Evolutionary conservation across 2,329 filamentous ascomycete genomes (phyloP), one percentile per base, ranked within the genome.

Genomic region (Fusarium pininemorale): DNA sequence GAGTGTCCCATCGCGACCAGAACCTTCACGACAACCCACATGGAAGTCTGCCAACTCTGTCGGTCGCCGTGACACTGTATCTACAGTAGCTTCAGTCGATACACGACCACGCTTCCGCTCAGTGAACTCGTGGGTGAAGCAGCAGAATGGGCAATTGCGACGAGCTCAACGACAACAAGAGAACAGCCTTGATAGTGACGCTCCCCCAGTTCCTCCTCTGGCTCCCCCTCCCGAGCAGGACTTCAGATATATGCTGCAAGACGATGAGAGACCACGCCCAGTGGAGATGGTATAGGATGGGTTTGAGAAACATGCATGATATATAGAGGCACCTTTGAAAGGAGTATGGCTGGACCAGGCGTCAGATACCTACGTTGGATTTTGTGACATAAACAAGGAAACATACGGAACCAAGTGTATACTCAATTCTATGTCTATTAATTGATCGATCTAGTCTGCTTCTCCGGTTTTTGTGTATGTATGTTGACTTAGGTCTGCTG

Each of bases 81-180:
- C 86, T 74, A 90, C 88, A 0, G 82, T 85, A 57, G 83, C 85
- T 8, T 89, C 87, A 57, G 85, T 90, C 39, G 89, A 91, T 69
- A 79, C 81, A 50, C 86, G 88, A 10, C 84, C 88, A 20, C 85
- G 87, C 9, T 92, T 91, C 79, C 85, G 89, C 41, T 87, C 84
- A 12, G 84, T 92, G 63, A 86, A 84, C 63, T 91, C 89, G 37
- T 93, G 91, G 91, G 90, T 93, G 5, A 87, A 87, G 73, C 90
- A 92, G 77, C 90, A 92, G 79, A 87, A 87, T 14, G 87, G 86
- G 6, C 85, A 89, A 6, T 79, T 90, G 37, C 85, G 85, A 75
- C 83, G 86, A 32, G 85, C 84, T 5, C 82, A 85, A 74, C 83
- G 84, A 63, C 83, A 82, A 45, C 70, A 75, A 63, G 77, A 66